phyloP scores from a whole-genome alignment of 306 rosid species.

The Acacia crassicarpa region DNA sequence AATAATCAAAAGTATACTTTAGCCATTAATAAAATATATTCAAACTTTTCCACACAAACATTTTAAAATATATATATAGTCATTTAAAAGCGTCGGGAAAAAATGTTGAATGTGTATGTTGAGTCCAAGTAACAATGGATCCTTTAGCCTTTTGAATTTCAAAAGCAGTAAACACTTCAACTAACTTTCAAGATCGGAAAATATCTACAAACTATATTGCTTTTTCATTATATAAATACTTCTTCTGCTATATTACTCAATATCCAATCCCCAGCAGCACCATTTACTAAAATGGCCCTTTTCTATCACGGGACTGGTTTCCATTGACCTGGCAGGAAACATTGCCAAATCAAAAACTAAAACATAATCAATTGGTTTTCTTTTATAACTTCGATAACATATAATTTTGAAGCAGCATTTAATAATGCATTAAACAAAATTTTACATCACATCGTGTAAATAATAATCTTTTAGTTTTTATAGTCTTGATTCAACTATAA shows the following conservation, averaged over 20 bases:
- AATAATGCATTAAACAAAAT: too few relatives aligned
- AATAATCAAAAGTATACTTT: too few relatives aligned
- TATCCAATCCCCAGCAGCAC: background rate
- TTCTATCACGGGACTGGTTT: background rate
- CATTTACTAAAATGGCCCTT: background rate
- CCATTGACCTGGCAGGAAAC: background rate
- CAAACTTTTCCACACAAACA: too few relatives aligned
- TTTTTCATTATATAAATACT: background rate
- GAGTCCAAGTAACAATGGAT: background rate
- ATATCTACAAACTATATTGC: background rate
- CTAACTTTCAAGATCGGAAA: background rate
- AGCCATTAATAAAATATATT: too few relatives aligned
- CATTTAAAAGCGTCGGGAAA: background rate
- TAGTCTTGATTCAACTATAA: too few relatives aligned
- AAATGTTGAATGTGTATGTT: background rate
- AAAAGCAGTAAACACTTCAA: background rate
- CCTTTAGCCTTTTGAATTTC: background rate
- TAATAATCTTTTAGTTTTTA: too few relatives aligned
- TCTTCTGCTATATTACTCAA: too few relatives aligned
- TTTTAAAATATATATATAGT: too few relatives aligned
- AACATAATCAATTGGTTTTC: too few relatives aligned
- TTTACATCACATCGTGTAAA: too few relatives aligned
- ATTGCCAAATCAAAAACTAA: background rate
- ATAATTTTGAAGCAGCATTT: too few relatives aligned
- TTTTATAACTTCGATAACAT: too few relatives aligned